Percentiles rank a stretch among this genome's conserved stretches.
These are phyloP conservation scores for Ajuga chamaepitys DNA, from an alignment of 257 asterid species.

Conservation along the genomic window DNA sequence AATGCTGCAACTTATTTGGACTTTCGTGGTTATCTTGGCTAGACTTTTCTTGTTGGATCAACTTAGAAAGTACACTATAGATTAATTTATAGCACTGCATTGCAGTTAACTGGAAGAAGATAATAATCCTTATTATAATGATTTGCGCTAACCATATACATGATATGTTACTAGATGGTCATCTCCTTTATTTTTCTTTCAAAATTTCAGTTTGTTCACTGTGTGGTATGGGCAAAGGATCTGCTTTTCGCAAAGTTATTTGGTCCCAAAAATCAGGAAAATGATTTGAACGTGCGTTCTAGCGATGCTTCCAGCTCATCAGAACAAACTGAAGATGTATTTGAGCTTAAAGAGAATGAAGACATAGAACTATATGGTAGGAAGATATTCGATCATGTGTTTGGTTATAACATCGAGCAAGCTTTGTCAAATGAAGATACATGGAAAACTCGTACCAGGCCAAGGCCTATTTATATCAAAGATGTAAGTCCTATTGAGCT, in stretches of 20 bases:
- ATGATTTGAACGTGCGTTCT: slow-evolving; percentile 82
- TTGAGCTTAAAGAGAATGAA: slow-evolving; percentile 57
- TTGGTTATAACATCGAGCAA: slow-evolving; percentile 87
- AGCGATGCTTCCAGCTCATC: slow-evolving; percentile 72
- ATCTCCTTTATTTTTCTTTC: slow-evolving; percentile 11
- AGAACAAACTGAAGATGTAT: slow-evolving; percentile 56
- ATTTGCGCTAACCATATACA: background rate
- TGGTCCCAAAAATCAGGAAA: slow-evolving; percentile 89
- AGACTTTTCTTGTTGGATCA: background rate
- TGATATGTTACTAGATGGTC: slow-evolving; percentile 1
- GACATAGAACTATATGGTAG: slow-evolving; percentile 69
- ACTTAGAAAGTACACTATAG: background rate
- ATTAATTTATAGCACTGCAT: background rate
- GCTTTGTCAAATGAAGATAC: slow-evolving; percentile 91
- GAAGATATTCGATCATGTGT: slow-evolving; percentile 91
- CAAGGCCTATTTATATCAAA: slow-evolving; percentile 71
- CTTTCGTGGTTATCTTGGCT: background rate
- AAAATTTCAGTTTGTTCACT: slow-evolving; percentile 84
- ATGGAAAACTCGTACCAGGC: slow-evolving; percentile 82
- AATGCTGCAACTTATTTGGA: background rate
- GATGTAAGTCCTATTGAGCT: slow-evolving; percentile 46
- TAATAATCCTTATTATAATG: background rate
- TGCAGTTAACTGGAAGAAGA: background rate
- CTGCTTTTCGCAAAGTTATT: slow-evolving; percentile 88
- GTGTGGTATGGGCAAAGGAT: slow-evolving; percentile 99